phyloP scores from a whole-genome alignment of 2,329 filamentous ascomycete genomes.

The Cytospora schulzeri region DNA sequence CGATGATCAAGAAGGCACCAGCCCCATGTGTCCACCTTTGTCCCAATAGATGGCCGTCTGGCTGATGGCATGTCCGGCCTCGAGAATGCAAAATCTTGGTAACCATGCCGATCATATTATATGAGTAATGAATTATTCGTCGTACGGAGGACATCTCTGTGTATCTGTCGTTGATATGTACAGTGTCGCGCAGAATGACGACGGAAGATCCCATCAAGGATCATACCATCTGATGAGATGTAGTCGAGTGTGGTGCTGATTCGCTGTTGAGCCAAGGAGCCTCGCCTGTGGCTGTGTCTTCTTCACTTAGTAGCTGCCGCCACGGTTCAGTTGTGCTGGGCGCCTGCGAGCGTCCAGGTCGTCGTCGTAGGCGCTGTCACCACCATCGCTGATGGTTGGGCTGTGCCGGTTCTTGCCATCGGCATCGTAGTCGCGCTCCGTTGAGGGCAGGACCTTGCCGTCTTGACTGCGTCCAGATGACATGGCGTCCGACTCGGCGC shows the following conservation, averaged over 20 bases:
- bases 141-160: background rate
- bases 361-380: conserved; percentile 48
- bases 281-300: conserved; percentile 1
- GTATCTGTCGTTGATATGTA: conserved; percentile 16
- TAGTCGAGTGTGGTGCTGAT: background rate
- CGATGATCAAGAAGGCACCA: conserved; percentile 16
- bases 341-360: conserved; percentile 41
- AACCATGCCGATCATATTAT: background rate
- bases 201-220: background rate
- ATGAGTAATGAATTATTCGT: background rate
- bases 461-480: conserved; percentile 39
- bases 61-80: background rate
- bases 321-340: conserved; percentile 44
- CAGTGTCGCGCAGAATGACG: conserved; percentile 1
- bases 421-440: conserved; percentile 45
- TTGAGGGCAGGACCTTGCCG: conserved; percentile 42
- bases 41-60: background rate
- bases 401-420: conserved; percentile 38
- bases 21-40: conserved; percentile 5
- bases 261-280: background rate
- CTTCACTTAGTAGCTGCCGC: conserved; percentile 37
- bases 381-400: conserved; percentile 50
- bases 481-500: conserved; percentile 54
- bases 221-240: background rate
- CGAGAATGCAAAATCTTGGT: background rate